phyloP scores from a whole-genome alignment of 2,329 filamentous ascomycete genomes.

The Endocalyx cinctus region DNA sequence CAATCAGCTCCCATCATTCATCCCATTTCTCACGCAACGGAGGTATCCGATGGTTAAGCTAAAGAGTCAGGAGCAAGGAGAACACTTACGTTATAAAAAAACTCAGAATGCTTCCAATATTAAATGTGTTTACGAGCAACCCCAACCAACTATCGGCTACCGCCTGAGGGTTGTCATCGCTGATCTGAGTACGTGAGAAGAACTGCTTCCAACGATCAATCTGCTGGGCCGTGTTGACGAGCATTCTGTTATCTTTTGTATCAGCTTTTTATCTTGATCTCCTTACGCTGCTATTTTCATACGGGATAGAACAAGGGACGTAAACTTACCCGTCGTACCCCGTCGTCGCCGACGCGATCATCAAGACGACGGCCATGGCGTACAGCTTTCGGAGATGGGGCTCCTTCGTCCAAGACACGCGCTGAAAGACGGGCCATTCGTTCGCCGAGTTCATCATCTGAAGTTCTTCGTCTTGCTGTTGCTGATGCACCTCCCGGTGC shows the following conservation, averaged over 20 bases:
- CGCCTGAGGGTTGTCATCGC: constrained; percentile 34
- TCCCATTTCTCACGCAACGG: background rate
- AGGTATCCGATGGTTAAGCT: background rate
- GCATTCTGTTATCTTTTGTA: too few relatives aligned
- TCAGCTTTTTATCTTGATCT: too few relatives aligned
- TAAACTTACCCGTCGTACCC: constrained; percentile 52
- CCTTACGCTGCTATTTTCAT: too few relatives aligned
- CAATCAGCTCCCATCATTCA: constrained; percentile 7
- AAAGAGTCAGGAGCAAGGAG: background rate
- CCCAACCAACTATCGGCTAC: constrained; percentile 31
- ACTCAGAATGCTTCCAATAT: constrained; percentile 34
- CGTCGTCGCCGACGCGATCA: constrained; percentile 57
- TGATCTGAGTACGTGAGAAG: constrained; percentile 34
- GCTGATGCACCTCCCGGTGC: too few relatives aligned
- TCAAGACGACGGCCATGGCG: constrained; percentile 46
- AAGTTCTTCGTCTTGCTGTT: constrained; percentile 25
- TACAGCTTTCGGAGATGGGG: constrained; percentile 54
- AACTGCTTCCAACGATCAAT: constrained; percentile 49
- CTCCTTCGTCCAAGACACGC: constrained; percentile 52
- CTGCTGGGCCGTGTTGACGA: constrained; percentile 56
- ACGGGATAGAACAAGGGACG: too few relatives aligned
- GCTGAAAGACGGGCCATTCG: constrained; percentile 49
- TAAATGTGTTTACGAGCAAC: constrained; percentile 35
- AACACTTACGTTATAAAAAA: constrained; percentile 32
- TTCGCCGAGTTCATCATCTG: constrained; percentile 38